Base-by-base conservation (phyloP, 2,329 filamentous ascomycete genomes). In the Neodidymelliopsis sp. region DNA sequence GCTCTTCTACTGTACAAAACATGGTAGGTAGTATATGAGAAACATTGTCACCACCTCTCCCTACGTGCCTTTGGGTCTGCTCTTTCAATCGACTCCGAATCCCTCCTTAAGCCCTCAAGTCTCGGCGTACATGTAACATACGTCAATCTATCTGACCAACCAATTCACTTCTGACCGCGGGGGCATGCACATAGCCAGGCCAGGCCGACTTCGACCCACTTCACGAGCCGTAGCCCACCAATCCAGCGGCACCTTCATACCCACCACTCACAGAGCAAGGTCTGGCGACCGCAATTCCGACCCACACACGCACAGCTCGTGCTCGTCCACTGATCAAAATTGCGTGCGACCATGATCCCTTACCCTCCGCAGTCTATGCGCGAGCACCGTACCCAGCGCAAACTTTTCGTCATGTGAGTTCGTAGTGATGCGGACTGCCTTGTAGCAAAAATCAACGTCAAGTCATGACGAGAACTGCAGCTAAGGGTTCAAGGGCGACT, bases 401-500 rank as follows among this genome's bases (percentile, higher is more conserved):
- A 56, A 60, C 54, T 62, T 60, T 49, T 53, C 57, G 69, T 74
- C 71, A 74, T 71, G 72, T 74, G 71, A 74, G 65, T 60, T 54
- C 53, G 53, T 57, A 55, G 60, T 54, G 59, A 65, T 57, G 67
- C 64, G 67, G 66, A 63, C 59, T 65, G 68, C 64, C 67, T 67
- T 62, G 47, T 67, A 73, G 71, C 67, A 68, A 74, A 72, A 55
- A 61, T 63, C 71, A 71, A 74, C 71, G 71, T 74, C 71, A 59
- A 37, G 45, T 42, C 62, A 61, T 65, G 37, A 34, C 35, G 24
- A 53, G 19, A 39, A 50, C 44, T 38, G 43, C 42, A 42, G n/a
- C 43, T 41, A 36, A 45, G 46, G 54, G 44, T 43, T 34, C 43
- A 19, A 33, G 23, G 18, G 37, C 19, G 49, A 39, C 45, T 41